Base-by-base conservation (phyloP, 768 basidiomycete genomes). In the Pulveroboletus ravenelii region DNA sequence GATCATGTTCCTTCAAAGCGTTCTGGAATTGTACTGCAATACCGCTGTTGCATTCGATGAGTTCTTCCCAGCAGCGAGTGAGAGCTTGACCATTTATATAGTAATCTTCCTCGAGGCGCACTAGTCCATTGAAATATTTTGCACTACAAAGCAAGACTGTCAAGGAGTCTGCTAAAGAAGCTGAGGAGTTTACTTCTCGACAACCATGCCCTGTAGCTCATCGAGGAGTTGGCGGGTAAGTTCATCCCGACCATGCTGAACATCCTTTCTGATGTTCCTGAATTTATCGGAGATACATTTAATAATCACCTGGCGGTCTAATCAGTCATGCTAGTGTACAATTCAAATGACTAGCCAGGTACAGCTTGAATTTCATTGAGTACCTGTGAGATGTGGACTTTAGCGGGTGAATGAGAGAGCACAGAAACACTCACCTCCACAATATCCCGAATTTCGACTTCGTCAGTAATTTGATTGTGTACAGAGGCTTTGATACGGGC, bases 31-130 rank as follows among this genome's bases (percentile, higher is more conserved):
- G 61, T 23, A 58, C 57, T 25, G 66, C 58, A 18, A 74, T 57
- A 34, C 71, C 67, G 35, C 73, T 66, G 37, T 70, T 72, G 34
- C 66, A 62, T 50, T 75, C 71, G 44, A 68, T 64, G 48, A 77
- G 63, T 15, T 75, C 74, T 35, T 78, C 76, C 53, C 76, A 67
- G 17, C 66, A 67, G 41, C 61, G 56, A 42, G 71, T 61, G 32
- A 80, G 65, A 29, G 71, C 65, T 38, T 70, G 67, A 50, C 76
- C 70, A 47, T 72, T 69, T 23, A 52, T 63, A 34, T 76, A 70
- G 55, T 84, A 85, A 47, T 77, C 74, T 47, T 74, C 72, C 57
- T 84, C 80, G 15, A 84, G 71, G 47, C 74, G 73, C 29, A 85
- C 74, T 29, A 86, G 63, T 13, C 54, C 62, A 57, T 84, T 80